Evolutionary conservation across 441 rosid species (phyloP), one percentile per base, ranked within the genome.

Genomic region (Croton setiger): DNA sequence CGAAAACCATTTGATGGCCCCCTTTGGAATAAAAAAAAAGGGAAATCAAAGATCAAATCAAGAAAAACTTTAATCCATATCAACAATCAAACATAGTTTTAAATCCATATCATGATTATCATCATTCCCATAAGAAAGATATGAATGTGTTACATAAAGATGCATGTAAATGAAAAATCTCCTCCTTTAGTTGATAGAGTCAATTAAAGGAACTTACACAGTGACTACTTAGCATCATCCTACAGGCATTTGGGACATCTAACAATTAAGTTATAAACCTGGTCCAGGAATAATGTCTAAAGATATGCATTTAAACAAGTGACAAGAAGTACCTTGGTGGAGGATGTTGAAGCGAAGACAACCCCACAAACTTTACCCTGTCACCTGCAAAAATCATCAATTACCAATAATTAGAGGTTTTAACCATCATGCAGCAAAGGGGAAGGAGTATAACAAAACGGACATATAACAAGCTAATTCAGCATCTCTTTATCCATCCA

Each of bases 1-100:
- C 96, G 92, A 82, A 75, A 86, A 37, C 97, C 97, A 77, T 72
- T 48, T 7, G 85, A 33, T 0, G 99, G 99, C 61, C 97, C 99
- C 89, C 98, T 96, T 73, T 65, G 53, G 67, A 44, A 61, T 36
- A 70, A 54, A 48, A 63, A 31, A 15, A 7, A 60, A 12, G 14
- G 13, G 67, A 52, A 68, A 37, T 27, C 31, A 27, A 27, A 27
- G 1, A 27, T 27, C 31, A 27, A 27, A 27, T 27, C 31, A 27
- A 0, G 31, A 1, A 27, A 27, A 27, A 27, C 31, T 27, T 27
- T 57, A 57, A 23, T 44, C 36, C 41, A 45, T 68, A 58, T 31
- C 15, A 43, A 27, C 31, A 44, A 20, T 48, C 43, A 5, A 18
- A 18, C n/a, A 64, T 10, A 36, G 13, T 2, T 10, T 10, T 44